Conservation (phyloP, 2,329 filamentous ascomycete species). For the Ceratocystis cacaofunesta region DNA sequence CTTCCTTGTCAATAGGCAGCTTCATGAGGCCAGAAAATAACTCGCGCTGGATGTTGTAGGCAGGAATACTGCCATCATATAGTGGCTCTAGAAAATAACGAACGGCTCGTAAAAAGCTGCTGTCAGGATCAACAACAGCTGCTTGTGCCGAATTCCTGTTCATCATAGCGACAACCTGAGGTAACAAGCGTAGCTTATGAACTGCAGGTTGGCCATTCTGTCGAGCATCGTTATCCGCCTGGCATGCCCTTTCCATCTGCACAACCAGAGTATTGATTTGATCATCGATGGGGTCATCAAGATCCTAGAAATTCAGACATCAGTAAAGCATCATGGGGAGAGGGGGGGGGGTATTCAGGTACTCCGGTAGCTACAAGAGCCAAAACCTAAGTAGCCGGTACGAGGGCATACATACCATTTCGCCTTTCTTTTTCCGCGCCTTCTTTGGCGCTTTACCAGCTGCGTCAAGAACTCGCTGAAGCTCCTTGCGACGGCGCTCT, state of each 20-base stretch:
- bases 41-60: conserved; percentile 94
- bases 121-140: conserved; percentile 82
- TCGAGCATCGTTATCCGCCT: conserved; percentile 72
- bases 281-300: conserved; percentile 80
- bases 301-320: conserved; percentile 42
- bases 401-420: conserved; percentile 11
- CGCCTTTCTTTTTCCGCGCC: conserved; percentile 57
- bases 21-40: conserved; percentile 67
- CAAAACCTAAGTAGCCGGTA: neutral
- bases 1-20: conserved; percentile 81
- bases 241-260: conserved; percentile 79
- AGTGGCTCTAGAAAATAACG: conserved; percentile 95
- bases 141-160: conserved; percentile 79
- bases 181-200: conserved; percentile 86
- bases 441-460: conserved; percentile 61
- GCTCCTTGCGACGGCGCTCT: conserved; percentile 66
- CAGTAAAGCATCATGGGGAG: neutral
- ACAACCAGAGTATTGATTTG: conserved; percentile 78
- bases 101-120: conserved; percentile 85
- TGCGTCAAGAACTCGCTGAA: conserved; percentile 77
- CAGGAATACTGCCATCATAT: conserved; percentile 82
- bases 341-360: neutral
- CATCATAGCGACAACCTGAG: conserved; percentile 73
- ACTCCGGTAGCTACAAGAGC: neutral
- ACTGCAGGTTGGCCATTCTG: conserved; percentile 65